These are phyloP conservation scores for Tricholomella constricta DNA, from an alignment of 768 basidiomycete genomes.

Conservation along the genomic window DNA sequence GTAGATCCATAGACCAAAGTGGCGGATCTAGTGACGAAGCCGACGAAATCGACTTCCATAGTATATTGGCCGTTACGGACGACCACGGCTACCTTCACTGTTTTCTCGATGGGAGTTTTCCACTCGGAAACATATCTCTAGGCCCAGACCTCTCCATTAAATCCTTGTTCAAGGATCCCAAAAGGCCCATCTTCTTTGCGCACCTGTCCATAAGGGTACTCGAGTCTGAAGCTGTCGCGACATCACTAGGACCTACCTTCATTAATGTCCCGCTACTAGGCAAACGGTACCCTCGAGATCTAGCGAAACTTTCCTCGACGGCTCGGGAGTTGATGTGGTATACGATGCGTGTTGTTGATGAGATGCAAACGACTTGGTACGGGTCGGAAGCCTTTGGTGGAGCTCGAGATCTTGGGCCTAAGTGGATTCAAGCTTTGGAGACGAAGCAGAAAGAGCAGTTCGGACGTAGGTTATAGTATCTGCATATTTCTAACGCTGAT, in stretches of 20 bases:
- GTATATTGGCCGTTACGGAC: slow-evolving; percentile 65
- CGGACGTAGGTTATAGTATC: slow-evolving; percentile 49
- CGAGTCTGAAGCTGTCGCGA: slow-evolving; percentile 25
- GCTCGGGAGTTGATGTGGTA: slow-evolving; percentile 76
- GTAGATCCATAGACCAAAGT: slow-evolving; percentile 30
- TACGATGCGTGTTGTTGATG: slow-evolving; percentile 65
- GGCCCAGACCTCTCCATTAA: slow-evolving; percentile 31
- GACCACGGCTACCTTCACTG: slow-evolving; percentile 56
- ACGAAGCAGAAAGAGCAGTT: slow-evolving; percentile 65
- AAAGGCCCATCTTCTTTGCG: slow-evolving; percentile 49
- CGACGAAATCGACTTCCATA: slow-evolving; percentile 60
- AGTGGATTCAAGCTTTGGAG: slow-evolving; percentile 71
- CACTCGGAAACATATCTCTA: slow-evolving; percentile 56
- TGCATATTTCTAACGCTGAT: slow-evolving; percentile 6
- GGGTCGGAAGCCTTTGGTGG: slow-evolving; percentile 67
- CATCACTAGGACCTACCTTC: slow-evolving; percentile 43
- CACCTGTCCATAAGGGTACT: slow-evolving; percentile 37
- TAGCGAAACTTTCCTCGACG: slow-evolving; percentile 70
- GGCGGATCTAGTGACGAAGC: slow-evolving; percentile 39
- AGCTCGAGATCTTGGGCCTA: slow-evolving; percentile 70
- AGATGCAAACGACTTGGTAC: slow-evolving; percentile 74
- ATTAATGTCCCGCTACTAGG: slow-evolving; percentile 61
- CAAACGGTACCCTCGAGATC: slow-evolving; percentile 58
- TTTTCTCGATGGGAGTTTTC: slow-evolving; percentile 78
- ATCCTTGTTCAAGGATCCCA: slow-evolving; percentile 51